A percentile compares a stretch with the other conserved stretches of the same genome.
phyloP scores from a whole-genome alignment of 1,284 basidiomycete genomes.

The Ganoderma boninense region DNA sequence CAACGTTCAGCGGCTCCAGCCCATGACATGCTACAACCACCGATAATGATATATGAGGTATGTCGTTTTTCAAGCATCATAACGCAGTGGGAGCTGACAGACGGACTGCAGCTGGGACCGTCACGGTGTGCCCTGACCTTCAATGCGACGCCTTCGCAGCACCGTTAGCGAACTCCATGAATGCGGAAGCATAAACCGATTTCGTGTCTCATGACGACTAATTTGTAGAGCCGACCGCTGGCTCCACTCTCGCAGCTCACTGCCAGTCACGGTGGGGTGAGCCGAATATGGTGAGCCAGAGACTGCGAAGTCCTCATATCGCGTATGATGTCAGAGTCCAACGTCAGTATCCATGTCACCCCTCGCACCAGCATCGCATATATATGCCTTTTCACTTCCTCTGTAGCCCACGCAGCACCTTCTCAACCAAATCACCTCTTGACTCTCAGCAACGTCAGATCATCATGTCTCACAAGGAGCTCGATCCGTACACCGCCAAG shows the following conservation, averaged over 20 bases:
- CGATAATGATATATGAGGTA: too few species aligned
- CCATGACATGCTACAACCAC: too few species aligned
- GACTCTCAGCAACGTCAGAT: background rate
- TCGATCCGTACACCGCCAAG: conserved; percentile 74
- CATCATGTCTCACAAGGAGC: conserved; percentile 46
- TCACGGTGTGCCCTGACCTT: too few species aligned
- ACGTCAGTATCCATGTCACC: conserved; percentile 21
- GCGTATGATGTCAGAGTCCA: conserved; percentile 31
- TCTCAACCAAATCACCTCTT: background rate
- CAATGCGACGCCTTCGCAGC: too few species aligned
- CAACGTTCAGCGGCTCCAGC: too few species aligned
- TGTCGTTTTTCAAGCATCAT: too few species aligned
- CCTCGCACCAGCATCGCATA: background rate
- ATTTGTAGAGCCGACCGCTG: background rate
- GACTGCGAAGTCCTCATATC: background rate
- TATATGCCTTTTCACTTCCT: background rate
- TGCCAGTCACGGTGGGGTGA: background rate
- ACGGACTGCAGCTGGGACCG: too few species aligned
- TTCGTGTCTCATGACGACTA: background rate
- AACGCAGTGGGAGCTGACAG: too few species aligned
- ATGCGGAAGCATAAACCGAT: background rate
- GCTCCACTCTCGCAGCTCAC: background rate
- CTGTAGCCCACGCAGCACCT: background rate
- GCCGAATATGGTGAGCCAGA: background rate
- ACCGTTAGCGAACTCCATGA: background rate